These are phyloP conservation scores for Clitocybe nebularis DNA, from an alignment of 1,284 basidiomycete species.

Conservation along the genomic window DNA sequence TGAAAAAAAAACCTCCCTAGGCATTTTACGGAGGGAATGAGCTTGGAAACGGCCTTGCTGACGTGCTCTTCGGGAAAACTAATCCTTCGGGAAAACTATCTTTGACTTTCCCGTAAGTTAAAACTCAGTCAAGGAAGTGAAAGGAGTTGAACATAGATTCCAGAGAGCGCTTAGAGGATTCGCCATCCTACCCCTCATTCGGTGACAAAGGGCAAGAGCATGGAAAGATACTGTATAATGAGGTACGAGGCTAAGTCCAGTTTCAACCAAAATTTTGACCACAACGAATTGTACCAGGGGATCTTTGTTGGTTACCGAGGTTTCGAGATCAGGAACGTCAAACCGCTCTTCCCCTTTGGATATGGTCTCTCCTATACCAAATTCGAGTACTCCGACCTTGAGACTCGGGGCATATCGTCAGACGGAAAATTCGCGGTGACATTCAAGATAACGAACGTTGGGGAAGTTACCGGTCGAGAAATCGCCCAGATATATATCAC, in stretches of 20 bases:
- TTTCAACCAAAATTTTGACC: background rate
- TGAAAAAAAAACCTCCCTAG: conserved; percentile 20
- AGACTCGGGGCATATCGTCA: conserved; percentile 23
- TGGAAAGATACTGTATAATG: conserved; percentile 39
- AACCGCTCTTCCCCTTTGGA: conserved; percentile 48
- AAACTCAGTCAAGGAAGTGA: too few relatives aligned
- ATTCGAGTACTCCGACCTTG: conserved; percentile 39
- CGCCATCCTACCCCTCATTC: conserved; percentile 37
- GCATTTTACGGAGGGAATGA: conserved; percentile 59
- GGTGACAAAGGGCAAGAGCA: conserved; percentile 34
- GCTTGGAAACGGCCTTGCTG: conserved; percentile 47
- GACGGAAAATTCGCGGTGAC: conserved; percentile 33
- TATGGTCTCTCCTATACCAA: conserved; percentile 48
- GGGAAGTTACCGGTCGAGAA: conserved; percentile 35
- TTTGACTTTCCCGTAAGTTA: conserved; percentile 44
- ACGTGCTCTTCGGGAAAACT: conserved; percentile 50
- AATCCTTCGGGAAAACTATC: conserved; percentile 50
- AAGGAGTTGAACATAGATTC: background rate
- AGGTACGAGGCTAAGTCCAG: conserved; percentile 22
- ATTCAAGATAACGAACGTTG: conserved; percentile 39
- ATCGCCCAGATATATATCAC: conserved; percentile 43
- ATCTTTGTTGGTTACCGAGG: conserved; percentile 41
- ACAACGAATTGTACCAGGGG: conserved; percentile 22
- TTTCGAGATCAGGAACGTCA: conserved; percentile 33
- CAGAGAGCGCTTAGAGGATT: conserved; percentile 40